These are phyloP conservation scores for Globisporangium perplexum DNA, from an alignment of 352 stramenopile genomes.

Conservation along the genomic window DNA sequence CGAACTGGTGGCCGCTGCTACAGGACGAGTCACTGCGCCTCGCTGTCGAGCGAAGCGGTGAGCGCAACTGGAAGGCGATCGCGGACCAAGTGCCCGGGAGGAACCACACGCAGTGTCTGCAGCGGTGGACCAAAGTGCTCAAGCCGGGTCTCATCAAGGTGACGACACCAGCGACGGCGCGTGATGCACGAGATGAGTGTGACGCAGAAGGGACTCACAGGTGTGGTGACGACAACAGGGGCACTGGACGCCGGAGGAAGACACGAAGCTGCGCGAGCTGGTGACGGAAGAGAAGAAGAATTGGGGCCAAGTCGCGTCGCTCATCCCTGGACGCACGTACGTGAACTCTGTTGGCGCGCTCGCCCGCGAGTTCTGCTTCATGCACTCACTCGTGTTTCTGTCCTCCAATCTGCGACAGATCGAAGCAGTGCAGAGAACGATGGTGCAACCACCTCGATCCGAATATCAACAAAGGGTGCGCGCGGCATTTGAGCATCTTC, in stretches of 20 bases:
- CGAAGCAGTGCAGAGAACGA: constrained; percentile 90
- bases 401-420: constrained; percentile 29
- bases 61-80: constrained; percentile 90
- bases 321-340: constrained; percentile 81
- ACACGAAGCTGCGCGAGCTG: constrained; percentile 75
- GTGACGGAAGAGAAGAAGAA: constrained; percentile 88
- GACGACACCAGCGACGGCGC: neutral
- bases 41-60: constrained; percentile 78
- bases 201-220: neutral
- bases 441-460: constrained; percentile 92
- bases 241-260: constrained; percentile 90
- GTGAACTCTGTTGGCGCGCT: constrained; percentile 9
- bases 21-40: constrained; percentile 79
- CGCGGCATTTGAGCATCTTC: neutral
- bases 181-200: neutral
- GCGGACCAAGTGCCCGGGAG: constrained; percentile 86
- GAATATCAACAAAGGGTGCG: constrained; percentile 90
- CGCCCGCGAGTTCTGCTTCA: too few species aligned
- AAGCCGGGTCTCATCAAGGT: constrained; percentile 91
- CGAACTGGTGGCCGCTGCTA: neutral
- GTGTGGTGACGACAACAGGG: constrained; percentile 35
- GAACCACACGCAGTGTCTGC: constrained; percentile 92
- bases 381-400: neutral
- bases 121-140: constrained; percentile 92
- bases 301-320: constrained; percentile 83